Base-by-base conservation (phyloP, 2,329 filamentous ascomycete species). In the Aphanocladium album region DNA sequence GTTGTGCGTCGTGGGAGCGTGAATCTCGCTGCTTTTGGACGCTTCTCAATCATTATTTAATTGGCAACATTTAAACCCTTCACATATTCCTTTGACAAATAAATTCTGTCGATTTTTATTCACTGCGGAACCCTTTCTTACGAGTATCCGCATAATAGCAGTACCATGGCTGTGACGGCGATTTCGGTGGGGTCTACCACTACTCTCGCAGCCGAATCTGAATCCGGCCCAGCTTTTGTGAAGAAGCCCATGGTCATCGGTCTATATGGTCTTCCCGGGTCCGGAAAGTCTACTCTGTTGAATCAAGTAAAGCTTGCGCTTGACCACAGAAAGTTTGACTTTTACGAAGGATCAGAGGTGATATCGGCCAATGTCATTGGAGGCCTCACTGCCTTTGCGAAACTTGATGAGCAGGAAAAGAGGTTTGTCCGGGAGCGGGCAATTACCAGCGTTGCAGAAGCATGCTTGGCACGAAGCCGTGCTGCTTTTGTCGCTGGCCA, bases 401-500 rank as follows among this genome's bases (percentile, higher is more conserved):
- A 66, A 2, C 63, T 81, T 27, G 17, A 67, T 0, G 69, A 76
- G 1, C 17, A 67, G 5, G 65, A 74, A 14, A 78, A 83, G 66
- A 21, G n/a, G 0, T 1, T 64, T 0, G 76, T 65, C 61, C 81
- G 83, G 3, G 46, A 73, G 39, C 56, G 60, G 39, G 81, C 82
- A 4, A 84, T 87, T 55, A 54, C 73, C 1, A 64, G 16, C 0
- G 80, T 87, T 52, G 41, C 62, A 23, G 50, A 74, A 0, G 63
- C 76, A 8, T 81, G 78, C 58, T 49, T 59, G 1, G 14, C 65
- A 0, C 74, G 52, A 11, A 67, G 71, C 0, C 72, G 69, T 61
- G 63, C 69, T 5, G 83, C 69, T 1, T 65, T 88, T 2, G 79
- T 88, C 3, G 71, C 80, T 5, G 83, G 83, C 0, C 82, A 88